These are phyloP conservation scores for bread wheat (Triticum aestivum) DNA, from an alignment of 176 grass and related monocot species.

Conservation along the genomic window DNA sequence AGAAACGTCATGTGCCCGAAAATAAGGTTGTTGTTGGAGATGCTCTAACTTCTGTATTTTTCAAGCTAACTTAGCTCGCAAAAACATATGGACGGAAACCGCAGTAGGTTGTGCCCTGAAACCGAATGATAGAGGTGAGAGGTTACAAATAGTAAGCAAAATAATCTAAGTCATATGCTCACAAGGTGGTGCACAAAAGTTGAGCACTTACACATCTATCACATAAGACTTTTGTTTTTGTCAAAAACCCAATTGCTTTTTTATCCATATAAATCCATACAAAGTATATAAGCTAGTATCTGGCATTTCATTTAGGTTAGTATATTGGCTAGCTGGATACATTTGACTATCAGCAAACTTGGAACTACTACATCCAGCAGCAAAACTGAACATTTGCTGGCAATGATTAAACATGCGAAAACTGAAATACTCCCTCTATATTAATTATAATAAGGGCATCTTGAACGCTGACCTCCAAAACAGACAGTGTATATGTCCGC, in stretches of 20 bases:
- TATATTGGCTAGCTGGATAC: background rate
- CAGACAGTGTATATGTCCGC: too few relatives aligned
- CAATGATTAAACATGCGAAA: background rate
- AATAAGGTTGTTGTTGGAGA: too few relatives aligned
- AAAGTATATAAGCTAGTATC: background rate
- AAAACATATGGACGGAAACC: background rate
- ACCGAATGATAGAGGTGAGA: background rate
- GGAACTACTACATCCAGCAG: constrained; percentile 17
- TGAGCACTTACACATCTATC: background rate
- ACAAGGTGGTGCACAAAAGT: background rate
- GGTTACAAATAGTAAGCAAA: background rate
- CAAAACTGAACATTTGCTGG: constrained; percentile 1
- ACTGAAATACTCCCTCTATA: background rate
- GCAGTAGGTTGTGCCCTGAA: constrained; percentile 16
- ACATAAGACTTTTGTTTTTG: background rate
- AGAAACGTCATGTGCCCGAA: too few relatives aligned
- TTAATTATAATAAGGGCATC: background rate
- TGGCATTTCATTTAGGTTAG: background rate
- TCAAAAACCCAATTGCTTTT: background rate
- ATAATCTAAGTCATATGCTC: background rate
- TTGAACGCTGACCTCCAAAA: too few relatives aligned
- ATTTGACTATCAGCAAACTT: background rate
- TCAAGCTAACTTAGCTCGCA: too few relatives aligned
- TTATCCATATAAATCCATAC: background rate
- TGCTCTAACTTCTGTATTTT: too few relatives aligned